Conservation (phyloP, 2,329 filamentous ascomycete species). For the Botrytis cinerea region DNA sequence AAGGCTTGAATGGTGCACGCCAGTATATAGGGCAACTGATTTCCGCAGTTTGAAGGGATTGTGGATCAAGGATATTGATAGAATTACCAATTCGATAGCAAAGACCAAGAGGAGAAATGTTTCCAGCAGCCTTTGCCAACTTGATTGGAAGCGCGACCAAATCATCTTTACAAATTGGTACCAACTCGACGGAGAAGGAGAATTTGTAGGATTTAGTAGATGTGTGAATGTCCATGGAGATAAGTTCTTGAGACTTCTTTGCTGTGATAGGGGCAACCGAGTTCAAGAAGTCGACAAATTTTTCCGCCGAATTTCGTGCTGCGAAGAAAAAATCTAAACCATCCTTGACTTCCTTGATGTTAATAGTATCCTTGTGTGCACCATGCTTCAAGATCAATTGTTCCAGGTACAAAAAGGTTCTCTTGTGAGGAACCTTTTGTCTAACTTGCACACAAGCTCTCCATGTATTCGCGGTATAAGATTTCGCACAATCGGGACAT, state of each 20-base stretch:
- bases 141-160: slow-evolving; percentile 90
- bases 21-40: slow-evolving; percentile 83
- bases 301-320: slow-evolving; percentile 85
- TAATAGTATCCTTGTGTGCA: slow-evolving; percentile 90
- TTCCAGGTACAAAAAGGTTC: slow-evolving; percentile 80
- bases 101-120: slow-evolving; percentile 82
- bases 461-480: slow-evolving; percentile 96
- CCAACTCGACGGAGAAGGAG: slow-evolving; percentile 82
- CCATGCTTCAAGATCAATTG: slow-evolving; percentile 94
- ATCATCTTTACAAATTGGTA: slow-evolving; percentile 97
- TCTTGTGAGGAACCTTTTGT: slow-evolving; percentile 95
- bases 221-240: slow-evolving; percentile 90
- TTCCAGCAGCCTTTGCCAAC: slow-evolving; percentile 82
- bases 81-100: slow-evolving; percentile 89
- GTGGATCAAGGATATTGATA: slow-evolving; percentile 85
- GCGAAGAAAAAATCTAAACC: slow-evolving; percentile 96
- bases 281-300: slow-evolving; percentile 86
- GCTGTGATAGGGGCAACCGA: slow-evolving; percentile 76
- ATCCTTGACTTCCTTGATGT: slow-evolving; percentile 96
- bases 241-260: slow-evolving; percentile 89
- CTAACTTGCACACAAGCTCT: slow-evolving; percentile 89
- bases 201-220: slow-evolving; percentile 93
- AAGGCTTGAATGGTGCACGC: slow-evolving; percentile 80
- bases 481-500: slow-evolving; percentile 93
- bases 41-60: slow-evolving; percentile 88